phyloP scores from a whole-genome alignment of 768 basidiomycete genomes.

The Pisolithus albus region DNA sequence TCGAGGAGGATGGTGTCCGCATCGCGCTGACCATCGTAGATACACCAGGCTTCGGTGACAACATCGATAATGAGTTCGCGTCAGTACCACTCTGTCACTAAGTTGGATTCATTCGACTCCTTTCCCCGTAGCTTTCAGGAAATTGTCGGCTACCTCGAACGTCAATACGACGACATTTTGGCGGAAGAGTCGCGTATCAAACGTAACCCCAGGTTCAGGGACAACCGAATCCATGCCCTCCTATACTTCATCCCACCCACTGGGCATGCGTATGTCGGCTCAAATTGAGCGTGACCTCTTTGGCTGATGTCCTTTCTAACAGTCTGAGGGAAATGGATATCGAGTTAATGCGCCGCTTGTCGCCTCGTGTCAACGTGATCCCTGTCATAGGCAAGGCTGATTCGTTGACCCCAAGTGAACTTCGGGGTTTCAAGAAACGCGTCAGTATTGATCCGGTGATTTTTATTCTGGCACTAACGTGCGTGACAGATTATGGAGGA shows the following conservation, averaged over 20 bases:
- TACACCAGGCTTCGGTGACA: slow-evolving; percentile 98
- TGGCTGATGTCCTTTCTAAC: neutral
- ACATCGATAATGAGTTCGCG: slow-evolving; percentile 98
- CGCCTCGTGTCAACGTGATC: slow-evolving; percentile 97
- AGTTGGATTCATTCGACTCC: neutral
- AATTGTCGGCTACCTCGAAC: slow-evolving; percentile 92
- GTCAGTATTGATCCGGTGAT: slow-evolving; percentile 33
- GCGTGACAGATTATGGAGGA: slow-evolving; percentile 89
- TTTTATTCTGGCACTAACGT: slow-evolving; percentile 2
- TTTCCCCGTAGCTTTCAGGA: slow-evolving; percentile 73
- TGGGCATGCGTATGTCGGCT: slow-evolving; percentile 77
- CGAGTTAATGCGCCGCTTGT: slow-evolving; percentile 96
- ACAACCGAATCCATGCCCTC: slow-evolving; percentile 93
- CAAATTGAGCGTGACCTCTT: neutral
- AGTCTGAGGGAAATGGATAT: slow-evolving; percentile 98
- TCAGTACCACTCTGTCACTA: slow-evolving; percentile 37
- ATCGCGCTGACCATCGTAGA: slow-evolving; percentile 98
- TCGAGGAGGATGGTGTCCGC: slow-evolving; percentile 97
- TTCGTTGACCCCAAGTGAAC: slow-evolving; percentile 86
- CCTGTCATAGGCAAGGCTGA: slow-evolving; percentile 98
- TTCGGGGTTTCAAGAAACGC: slow-evolving; percentile 93
- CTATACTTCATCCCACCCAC: slow-evolving; percentile 99
- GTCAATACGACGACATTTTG: slow-evolving; percentile 98
- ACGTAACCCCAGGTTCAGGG: slow-evolving; percentile 98
- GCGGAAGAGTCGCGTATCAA: slow-evolving; percentile 99